Percentiles rank a stretch among this genome's conserved stretches.
Evolutionary conservation across 2,329 filamentous ascomycete species (phyloP).

Genomic region (Beauveria varroae): DNA sequence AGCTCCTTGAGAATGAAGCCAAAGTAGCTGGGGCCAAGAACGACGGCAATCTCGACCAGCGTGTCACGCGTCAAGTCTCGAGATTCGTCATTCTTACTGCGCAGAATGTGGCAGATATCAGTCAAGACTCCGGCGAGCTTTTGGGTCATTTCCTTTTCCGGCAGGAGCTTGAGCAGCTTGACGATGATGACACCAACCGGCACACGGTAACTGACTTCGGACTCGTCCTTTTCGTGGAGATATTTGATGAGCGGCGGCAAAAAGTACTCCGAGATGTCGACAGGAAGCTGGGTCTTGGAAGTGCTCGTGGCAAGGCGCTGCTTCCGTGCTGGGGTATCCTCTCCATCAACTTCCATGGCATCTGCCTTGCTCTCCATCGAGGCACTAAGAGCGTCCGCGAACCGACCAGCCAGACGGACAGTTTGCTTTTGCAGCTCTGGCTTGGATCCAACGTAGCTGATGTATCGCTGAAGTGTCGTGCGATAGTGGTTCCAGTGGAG

Average conservation of each 20-base stretch:
- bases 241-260: slow-evolving; percentile 75
- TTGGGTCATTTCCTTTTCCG: slow-evolving; percentile 62
- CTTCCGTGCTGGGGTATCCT: slow-evolving; percentile 14
- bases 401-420: slow-evolving; percentile 70
- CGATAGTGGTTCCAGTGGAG: slow-evolving; percentile 90
- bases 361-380: slow-evolving; percentile 34
- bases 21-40: slow-evolving; percentile 77
- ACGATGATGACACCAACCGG: slow-evolving; percentile 84
- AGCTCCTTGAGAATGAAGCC: slow-evolving; percentile 92
- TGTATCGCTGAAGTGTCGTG: slow-evolving; percentile 74
- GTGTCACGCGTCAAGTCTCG: slow-evolving; percentile 88
- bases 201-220: slow-evolving; percentile 85
- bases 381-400: slow-evolving; percentile 66
- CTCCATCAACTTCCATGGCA: slow-evolving; percentile 35
- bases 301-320: slow-evolving; percentile 54
- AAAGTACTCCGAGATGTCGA: slow-evolving; percentile 67
- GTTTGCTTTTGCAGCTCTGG: slow-evolving; percentile 80
- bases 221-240: slow-evolving; percentile 89
- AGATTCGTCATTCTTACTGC: slow-evolving; percentile 81
- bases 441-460: slow-evolving; percentile 72
- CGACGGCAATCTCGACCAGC: slow-evolving; percentile 70
- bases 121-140: slow-evolving; percentile 77
- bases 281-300: slow-evolving; percentile 60
- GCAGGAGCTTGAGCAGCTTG: slow-evolving; percentile 76
- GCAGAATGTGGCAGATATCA: slow-evolving; percentile 86